Evolutionary conservation across 257 asterid genomes (phyloP), one percentile per base, ranked within the genome.

Genomic region (Jacaranda mimosifolia): DNA sequence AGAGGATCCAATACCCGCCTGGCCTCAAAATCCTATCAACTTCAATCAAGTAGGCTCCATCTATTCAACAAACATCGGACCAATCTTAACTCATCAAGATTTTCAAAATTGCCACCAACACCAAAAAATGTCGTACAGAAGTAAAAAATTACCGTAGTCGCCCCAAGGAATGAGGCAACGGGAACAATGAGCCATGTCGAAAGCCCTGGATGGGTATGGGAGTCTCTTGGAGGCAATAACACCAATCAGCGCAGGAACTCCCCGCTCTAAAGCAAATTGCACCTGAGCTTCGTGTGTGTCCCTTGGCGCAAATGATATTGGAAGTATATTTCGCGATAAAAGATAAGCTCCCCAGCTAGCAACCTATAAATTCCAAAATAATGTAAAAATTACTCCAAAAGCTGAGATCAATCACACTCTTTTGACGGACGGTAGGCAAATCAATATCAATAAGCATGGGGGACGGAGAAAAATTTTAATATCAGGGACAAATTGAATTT

Each of bases 1-100:
- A 94, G 19, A 91, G 92, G 81, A 94, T 94, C 98, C 98, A 94
- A 58, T 89, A 94, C 4, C 97, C 98, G 5, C 98, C 98, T 0
- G 97, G 97, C 82, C 97, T 82, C 56, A 94, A 64, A 10, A 94
- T 77, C 42, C 98, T 86, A 73, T 94, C 98, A 40, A 94, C 97
- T 83, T 94, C 98, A 63, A 76, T 84, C 84, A 94, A 83, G 87
- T 89, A 91, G 1, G 85, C 86, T 15, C 97, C 98, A 84, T 89
- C 97, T 94, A 79, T 38, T 51, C 15, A 73, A 32, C 46, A 43
- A 32, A 56, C 74, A 38, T 60, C 45, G 26, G 59, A 32, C 48
- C 59, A 35, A 52, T 3, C 57, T n/a, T n/a, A n/a, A n/a, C n/a
- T n/a, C n/a, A n/a, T n/a, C n/a, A n/a, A n/a, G n/a, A n/a, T n/a